These are phyloP conservation scores for Sclerotinia spermophila DNA, from an alignment of 2,329 filamentous ascomycete species.

Conservation along the genomic window DNA sequence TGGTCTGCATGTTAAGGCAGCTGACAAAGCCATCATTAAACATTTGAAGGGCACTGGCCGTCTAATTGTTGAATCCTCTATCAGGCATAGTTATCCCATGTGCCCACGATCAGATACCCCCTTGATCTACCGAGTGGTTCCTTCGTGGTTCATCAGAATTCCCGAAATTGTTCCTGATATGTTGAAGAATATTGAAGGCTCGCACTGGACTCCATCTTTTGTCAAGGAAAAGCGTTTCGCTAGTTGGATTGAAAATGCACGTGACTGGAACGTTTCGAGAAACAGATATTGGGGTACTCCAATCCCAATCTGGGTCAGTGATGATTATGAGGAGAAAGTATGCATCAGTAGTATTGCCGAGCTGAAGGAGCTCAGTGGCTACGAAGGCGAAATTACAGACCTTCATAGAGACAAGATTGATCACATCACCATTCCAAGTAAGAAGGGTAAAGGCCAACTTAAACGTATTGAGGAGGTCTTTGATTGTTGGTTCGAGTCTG, in stretches of 20 bases:
- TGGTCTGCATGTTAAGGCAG: slow-evolving; percentile 85
- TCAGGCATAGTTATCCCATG: slow-evolving; percentile 89
- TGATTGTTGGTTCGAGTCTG: slow-evolving; percentile 96
- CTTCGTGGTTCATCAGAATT: slow-evolving; percentile 93
- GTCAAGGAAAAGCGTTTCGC: slow-evolving; percentile 90
- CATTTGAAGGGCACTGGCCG: slow-evolving; percentile 73
- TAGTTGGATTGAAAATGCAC: slow-evolving; percentile 86
- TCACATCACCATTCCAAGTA: slow-evolving; percentile 88
- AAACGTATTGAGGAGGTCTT: slow-evolving; percentile 84
- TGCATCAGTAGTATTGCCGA: slow-evolving; percentile 84
- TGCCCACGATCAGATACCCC: slow-evolving; percentile 95
- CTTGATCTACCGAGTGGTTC: slow-evolving; percentile 86
- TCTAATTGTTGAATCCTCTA: slow-evolving; percentile 78
- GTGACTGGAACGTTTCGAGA: slow-evolving; percentile 92
- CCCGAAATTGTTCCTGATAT: slow-evolving; percentile 79
- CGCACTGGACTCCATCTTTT: slow-evolving; percentile 86
- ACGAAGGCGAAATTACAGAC: slow-evolving; percentile 75
- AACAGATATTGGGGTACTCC: slow-evolving; percentile 97
- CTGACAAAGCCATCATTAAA: slow-evolving; percentile 92
- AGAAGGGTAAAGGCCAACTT: slow-evolving; percentile 79
- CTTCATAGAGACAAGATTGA: slow-evolving; percentile 93
- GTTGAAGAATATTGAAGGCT: slow-evolving; percentile 83
- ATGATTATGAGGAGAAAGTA: slow-evolving; percentile 81
- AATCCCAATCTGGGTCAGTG: slow-evolving; percentile 86
- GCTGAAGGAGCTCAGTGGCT: slow-evolving; percentile 82